Conservation (phyloP, 164 flowering plant genomes). For the Magnolia sinica region DNA sequence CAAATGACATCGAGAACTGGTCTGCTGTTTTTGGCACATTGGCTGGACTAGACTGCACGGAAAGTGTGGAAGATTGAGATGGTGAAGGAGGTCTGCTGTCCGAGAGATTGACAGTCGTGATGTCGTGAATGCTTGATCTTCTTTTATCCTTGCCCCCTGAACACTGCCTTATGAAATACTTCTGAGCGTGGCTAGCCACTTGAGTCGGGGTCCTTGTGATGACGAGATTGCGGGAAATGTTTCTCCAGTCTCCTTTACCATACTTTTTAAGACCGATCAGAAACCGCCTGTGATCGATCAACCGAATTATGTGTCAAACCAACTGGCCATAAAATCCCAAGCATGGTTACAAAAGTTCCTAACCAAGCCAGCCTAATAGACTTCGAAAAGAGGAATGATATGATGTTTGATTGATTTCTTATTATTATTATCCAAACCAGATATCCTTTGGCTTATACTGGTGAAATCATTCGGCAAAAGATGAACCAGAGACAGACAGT, state of each 20-base stretch:
- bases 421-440: neutral
- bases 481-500: neutral
- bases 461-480: neutral
- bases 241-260: conserved; percentile 89
- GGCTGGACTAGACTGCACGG: conserved; percentile 24
- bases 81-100: conserved; percentile 41
- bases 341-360: neutral
- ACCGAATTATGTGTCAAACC: neutral
- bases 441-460: neutral
- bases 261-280: conserved; percentile 70
- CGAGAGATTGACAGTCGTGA: conserved; percentile 56
- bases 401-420: neutral
- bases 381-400: neutral
- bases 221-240: conserved; percentile 70
- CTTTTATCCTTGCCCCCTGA: conserved; percentile 72
- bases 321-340: neutral
- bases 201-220: conserved; percentile 71
- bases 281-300: conserved; percentile 50
- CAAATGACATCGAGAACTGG: conserved; percentile 26
- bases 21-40: conserved; percentile 24
- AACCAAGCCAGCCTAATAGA: neutral
- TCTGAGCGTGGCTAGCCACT: conserved; percentile 88
- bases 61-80: conserved; percentile 29
- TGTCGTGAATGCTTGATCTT: conserved; percentile 80
- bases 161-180: conserved; percentile 62